phyloP scores from a whole-genome alignment of 495 filamentous ascomycete genomes.

The Penicillium manginii region DNA sequence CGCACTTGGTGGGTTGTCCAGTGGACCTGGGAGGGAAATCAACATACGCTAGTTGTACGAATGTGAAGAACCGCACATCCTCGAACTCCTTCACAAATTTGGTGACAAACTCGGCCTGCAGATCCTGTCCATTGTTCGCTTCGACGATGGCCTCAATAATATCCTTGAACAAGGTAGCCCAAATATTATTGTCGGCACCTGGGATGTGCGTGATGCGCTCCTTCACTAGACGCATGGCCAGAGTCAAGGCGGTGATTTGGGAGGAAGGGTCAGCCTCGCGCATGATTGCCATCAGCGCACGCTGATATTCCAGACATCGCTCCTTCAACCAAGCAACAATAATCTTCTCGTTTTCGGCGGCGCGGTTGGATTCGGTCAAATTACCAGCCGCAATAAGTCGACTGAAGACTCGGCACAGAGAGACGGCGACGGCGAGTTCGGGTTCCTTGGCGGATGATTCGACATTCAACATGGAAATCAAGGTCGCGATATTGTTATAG shows the following conservation, averaged over 20 bases:
- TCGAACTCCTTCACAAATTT: constrained; percentile 80
- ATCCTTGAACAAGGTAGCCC: constrained; percentile 65
- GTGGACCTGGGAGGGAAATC: neutral
- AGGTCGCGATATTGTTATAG: constrained; percentile 86
- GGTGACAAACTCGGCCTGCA: constrained; percentile 70
- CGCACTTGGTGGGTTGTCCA: too few relatives aligned
- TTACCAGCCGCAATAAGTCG: constrained; percentile 77
- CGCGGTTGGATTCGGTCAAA: constrained; percentile 63
- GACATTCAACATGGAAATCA: constrained; percentile 64
- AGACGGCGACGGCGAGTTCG: constrained; percentile 67
- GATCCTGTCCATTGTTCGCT: constrained; percentile 53
- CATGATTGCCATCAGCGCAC: constrained; percentile 57
- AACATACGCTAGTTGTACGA: constrained; percentile 69
- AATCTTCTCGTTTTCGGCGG: constrained; percentile 71
- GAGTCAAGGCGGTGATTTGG: constrained; percentile 64
- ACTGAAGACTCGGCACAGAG: constrained; percentile 88
- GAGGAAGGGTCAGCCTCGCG: constrained; percentile 52
- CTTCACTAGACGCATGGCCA: constrained; percentile 84
- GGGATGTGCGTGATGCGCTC: constrained; percentile 67
- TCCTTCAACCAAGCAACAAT: constrained; percentile 80
- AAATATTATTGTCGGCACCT: constrained; percentile 62
- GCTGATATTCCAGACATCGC: constrained; percentile 70
- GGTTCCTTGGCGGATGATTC: constrained; percentile 46
- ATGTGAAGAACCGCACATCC: constrained; percentile 83
- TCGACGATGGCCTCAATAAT: constrained; percentile 67